phyloP scores from a whole-genome alignment of 352 stramenopile species.

The Stephanocyclus meneghinianus region DNA sequence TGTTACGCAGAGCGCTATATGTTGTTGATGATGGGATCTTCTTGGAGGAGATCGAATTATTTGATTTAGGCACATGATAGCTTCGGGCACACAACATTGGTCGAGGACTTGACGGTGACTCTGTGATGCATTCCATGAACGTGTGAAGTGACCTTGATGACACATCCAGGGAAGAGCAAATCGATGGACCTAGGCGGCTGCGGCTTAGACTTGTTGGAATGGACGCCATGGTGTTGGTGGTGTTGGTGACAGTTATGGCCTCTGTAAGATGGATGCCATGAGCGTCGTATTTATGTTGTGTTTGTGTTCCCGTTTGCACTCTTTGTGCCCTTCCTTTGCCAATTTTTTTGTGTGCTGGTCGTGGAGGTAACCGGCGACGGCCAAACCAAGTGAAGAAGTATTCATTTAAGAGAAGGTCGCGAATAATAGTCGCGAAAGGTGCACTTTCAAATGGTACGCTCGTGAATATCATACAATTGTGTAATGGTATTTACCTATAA shows the following conservation, averaged over 20 bases:
- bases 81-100: conserved; percentile 4
- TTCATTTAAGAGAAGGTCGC: background rate
- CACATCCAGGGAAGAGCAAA: background rate
- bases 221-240: background rate
- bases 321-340: background rate
- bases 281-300: background rate
- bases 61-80: conserved; percentile 14
- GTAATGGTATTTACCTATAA: too few species aligned
- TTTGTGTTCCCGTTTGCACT: background rate
- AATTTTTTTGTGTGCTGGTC: background rate
- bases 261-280: too few species aligned
- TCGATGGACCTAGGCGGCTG: background rate
- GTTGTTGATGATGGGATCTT: conserved; percentile 12
- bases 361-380: background rate
- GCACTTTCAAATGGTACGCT: too few species aligned
- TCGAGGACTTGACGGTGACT: background rate
- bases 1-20: conserved; percentile 44
- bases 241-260: too few species aligned
- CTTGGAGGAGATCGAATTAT: background rate
- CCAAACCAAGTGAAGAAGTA: background rate
- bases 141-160: conserved; percentile 7
- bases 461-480: too few species aligned
- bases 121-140: background rate
- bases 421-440: too few species aligned
- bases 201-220: conserved; percentile 8